Base-by-base conservation (phyloP, 73 alveolate species). In the Tetrahymena borealis region DNA sequence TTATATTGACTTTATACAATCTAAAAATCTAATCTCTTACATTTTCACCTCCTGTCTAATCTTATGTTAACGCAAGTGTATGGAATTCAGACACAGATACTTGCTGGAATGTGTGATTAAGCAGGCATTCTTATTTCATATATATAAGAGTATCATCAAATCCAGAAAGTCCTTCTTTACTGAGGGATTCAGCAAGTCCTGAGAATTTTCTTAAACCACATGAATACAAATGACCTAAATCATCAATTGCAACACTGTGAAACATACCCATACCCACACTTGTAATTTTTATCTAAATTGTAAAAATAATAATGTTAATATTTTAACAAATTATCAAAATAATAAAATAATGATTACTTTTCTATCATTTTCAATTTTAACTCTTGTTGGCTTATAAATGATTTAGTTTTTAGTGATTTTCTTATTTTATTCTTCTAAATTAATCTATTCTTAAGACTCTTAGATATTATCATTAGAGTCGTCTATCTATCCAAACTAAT, bases 321-420 rank as follows among this genome's bases (percentile, higher is more conserved):
- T n/a, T n/a, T n/a, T n/a, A n/a, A n/a, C n/a, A 39, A 39, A 39
- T 7, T 18, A 60, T 24, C n/a, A 60, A 60, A 13, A 11, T 5
- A n/a, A 60, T 3, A 60, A 60, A 3, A 60, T 24, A 60, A 39
- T 39, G 16, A 7, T 39, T 60, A 60, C 85, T 60, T 60, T 60
- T 60, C 85, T 60, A 20, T 60, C 85, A 60, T 60, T 60, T 60
- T 60, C 85, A 7, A 90, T 38, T 16, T 35, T 38, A 35, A 90
- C 90, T 79, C 32, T 39, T 28, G 28, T 36, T 15, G 95, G 95
- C 11, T 93, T 31, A 36, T 93, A 93, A 40, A 93, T 90, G 39
- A 93, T 93, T 40, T 93, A 93, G 20, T 90, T 93, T 93, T 79
- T 91, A 39, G 95, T 85, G 32, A 79, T 93, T 40, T 93, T 93